Evolutionary conservation across 1,284 basidiomycete genomes (phyloP), one percentile per base, ranked within the genome.

Genomic region (Puccinia sorghi): DNA sequence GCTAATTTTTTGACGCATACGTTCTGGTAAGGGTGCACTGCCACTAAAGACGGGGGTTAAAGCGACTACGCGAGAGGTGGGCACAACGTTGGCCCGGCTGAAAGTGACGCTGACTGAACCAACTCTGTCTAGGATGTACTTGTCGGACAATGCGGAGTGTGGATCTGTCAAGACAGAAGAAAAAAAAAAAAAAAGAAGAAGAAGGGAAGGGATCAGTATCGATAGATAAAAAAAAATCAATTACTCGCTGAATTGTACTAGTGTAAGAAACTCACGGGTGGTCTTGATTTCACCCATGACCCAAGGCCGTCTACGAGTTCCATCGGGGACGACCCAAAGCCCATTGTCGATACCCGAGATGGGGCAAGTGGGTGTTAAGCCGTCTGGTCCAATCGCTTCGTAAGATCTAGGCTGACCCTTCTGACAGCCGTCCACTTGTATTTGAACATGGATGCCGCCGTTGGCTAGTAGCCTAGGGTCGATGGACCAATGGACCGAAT

Each of bases 391-490:
- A 20, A 78, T 57, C 32, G n/a, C 37, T 52, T 78, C 66, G 56
- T 78, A 78, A 22, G 37, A 78, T 39, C 75, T 66, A 6, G 66
- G 64, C 52, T 78, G 75, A 22, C 75, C 75, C n/a, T 78, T 78
- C 46, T 78, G 75, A 63, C 75, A 78, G 17, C 75, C 75, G 52
- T 78, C 75, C 3, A 78, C 75, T 46, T 78, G 41, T n/a, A 78
- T 61, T 57, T 78, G 75, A 37, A 78, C 75, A 37, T 78, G 75
- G 8, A 78, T 17, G 9, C 75, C 75, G 37, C 54, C 75, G 20
- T 50, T 37, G 20, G 27, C 13, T 37, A 78, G 56, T 41, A 78
- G 37, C 12, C 39, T 54, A 61, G 75, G 66, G 32, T 69, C 52
- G 54, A 78, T 70, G 15, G 75, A 69, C 75, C 75, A 78, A 61